A percentile compares a stretch with the other conserved stretches of the same genome.
Conservation (phyloP, 1,284 basidiomycete genomes). For the Earliella scabrosa region DNA sequence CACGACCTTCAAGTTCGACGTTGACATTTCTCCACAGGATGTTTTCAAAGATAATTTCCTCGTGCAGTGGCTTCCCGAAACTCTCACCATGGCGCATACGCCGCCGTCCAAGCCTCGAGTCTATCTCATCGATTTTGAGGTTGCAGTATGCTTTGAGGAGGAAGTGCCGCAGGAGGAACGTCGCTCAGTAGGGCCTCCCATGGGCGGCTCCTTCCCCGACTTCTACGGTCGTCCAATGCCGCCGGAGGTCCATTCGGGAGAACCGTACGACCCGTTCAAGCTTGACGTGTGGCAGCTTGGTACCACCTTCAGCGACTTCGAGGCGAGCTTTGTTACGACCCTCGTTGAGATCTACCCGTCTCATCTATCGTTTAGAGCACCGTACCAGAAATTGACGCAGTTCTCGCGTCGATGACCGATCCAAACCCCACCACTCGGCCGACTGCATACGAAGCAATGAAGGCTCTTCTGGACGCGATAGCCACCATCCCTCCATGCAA, state of each 20-base stretch:
- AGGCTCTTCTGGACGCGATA: too few species aligned
- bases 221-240: constrained; percentile 21
- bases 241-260: constrained; percentile 17
- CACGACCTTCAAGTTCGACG: background rate
- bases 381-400: background rate
- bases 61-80: constrained; percentile 17
- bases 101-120: background rate
- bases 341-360: background rate
- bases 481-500: too few species aligned
- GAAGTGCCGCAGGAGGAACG: constrained; percentile 17
- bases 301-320: background rate
- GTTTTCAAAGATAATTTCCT: constrained; percentile 21
- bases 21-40: constrained; percentile 11
- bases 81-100: background rate
- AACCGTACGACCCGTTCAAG: constrained; percentile 22
- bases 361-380: background rate
- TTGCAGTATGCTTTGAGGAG: background rate
- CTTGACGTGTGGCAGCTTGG: constrained; percentile 14
- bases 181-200: constrained; percentile 1
- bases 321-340: background rate
- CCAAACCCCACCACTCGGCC: background rate
- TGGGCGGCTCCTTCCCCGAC: background rate
- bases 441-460: too few species aligned
- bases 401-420: background rate
- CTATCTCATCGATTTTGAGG: constrained; percentile 14